Evolutionary conservation across 352 stramenopile genomes (phyloP).

Genomic region (Globisporangium yorkense): DNA sequence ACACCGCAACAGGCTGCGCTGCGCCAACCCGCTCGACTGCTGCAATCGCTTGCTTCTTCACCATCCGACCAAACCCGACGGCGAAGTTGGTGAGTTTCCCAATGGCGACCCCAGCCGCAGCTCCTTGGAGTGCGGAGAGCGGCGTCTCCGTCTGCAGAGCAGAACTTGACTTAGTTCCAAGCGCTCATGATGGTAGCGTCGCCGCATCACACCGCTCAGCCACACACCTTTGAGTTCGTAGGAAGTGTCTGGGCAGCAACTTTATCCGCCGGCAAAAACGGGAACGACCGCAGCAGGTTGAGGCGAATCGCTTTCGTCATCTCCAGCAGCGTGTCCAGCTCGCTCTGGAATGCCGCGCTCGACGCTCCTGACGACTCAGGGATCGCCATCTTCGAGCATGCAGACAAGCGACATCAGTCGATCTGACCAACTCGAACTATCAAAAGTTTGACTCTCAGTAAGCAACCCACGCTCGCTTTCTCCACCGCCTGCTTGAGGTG

Average conservation of each 20-base stretch:
- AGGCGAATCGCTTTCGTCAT: constrained; percentile 35
- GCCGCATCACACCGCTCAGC: not conserved
- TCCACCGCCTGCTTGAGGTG: constrained; percentile 63
- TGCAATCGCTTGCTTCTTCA: constrained; percentile 82
- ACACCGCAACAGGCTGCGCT: constrained; percentile 49
- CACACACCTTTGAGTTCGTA: constrained; percentile 3
- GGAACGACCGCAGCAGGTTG: constrained; percentile 52
- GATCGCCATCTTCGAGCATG: constrained; percentile 39
- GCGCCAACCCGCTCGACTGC: constrained; percentile 71
- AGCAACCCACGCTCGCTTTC: constrained; percentile 47
- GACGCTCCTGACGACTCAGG: constrained; percentile 36
- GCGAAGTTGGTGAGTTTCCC: constrained; percentile 78
- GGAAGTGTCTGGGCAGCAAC: not conserved
- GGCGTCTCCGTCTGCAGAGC: not conserved
- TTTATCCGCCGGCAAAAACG: constrained; percentile 39
- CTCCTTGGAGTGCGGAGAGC: constrained; percentile 6
- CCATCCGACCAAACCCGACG: constrained; percentile 75
- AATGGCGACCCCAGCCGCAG: constrained; percentile 27
- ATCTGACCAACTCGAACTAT: no score
- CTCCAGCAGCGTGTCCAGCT: constrained; percentile 54
- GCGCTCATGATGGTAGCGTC: not conserved
- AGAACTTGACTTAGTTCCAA: not conserved
- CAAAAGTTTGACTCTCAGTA: not conserved
- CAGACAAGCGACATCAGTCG: not conserved
- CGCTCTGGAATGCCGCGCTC: constrained; percentile 44